Base-by-base conservation (phyloP, 257 asterid species). In the Leptodermis oblonga region DNA sequence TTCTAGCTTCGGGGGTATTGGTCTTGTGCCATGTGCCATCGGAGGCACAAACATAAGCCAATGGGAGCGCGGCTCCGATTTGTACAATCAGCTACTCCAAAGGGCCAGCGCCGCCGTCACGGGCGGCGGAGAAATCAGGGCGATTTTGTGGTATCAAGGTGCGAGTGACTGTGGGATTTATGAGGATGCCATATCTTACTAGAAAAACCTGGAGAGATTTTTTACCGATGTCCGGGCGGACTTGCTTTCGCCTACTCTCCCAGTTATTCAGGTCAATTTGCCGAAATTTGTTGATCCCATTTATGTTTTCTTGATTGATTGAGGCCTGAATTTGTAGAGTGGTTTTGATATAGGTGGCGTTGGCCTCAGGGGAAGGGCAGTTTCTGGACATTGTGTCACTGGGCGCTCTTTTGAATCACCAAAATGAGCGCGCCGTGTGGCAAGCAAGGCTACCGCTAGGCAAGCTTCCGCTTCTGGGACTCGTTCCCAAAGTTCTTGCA, bases 111-210 rank as follows among this genome's bases (percentile, higher is more conserved):
- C 77, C 0, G 72, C 84, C 10, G 4, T 39, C 15, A 45, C 26
- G 20, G 30, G 70, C 1, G 74, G 70, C 10, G 81, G 81, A 7
- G 23, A 18, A 1, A 62, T 79, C 31, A 62, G 62, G 60, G 87
- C 72, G 0, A 55, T 82, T 10, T 49, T 82, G 0, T 82, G 87
- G 87, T 82, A 82, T 52, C 87, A 82, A 60, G 82, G 87, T 17
- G 84, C 79, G 75, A 72, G 71, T 25, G 82, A 80, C 39, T 60
- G 82, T 0, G 0, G 3, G 1, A 48, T 11, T 22, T n/a, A 0
- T 8, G 55, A 68, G 11, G 79, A 79, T 61, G 84, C 82, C 11
- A 25, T 30, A 22, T 18, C 66, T 49, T 82, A 82, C 34, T 59
- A 63, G 46, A 64, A 28, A 22, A 76, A 73, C 45, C 62, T 79